Evolutionary conservation across 345 rosid genomes (phyloP).

Genomic region (Rhizophora mangle): DNA sequence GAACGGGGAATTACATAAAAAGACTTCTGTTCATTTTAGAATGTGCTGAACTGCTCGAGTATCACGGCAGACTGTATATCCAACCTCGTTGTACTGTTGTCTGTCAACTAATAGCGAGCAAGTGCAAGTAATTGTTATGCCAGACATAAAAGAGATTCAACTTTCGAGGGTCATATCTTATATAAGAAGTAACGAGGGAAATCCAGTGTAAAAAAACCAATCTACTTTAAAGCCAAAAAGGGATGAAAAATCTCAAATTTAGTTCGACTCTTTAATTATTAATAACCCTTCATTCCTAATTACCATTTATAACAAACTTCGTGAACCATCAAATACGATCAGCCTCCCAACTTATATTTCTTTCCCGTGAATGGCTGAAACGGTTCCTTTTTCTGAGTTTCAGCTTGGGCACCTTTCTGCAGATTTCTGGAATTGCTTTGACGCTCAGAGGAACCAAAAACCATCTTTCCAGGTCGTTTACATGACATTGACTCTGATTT

Average conservation of each 20-base stretch:
- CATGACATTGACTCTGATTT: neutral
- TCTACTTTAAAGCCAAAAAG: too few species aligned
- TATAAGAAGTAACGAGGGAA: too few species aligned
- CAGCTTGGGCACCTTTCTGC: neutral
- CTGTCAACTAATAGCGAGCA: too few species aligned
- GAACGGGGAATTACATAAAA: too few species aligned
- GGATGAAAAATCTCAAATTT: neutral
- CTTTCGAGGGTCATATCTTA: too few species aligned
- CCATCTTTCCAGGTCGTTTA: neutral
- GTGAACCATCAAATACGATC: neutral
- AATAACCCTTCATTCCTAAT: neutral
- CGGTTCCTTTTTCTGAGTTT: slow-evolving; percentile 1
- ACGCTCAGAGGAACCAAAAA: neutral
- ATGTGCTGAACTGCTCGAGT: too few species aligned
- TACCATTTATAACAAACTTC: neutral
- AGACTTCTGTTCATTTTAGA: too few species aligned
- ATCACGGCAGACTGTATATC: too few species aligned
- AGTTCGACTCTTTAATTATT: neutral
- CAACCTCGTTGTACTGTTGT: too few species aligned
- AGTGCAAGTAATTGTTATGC: too few species aligned
- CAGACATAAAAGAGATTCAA: too few species aligned
- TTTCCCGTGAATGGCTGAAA: slow-evolving; percentile 23
- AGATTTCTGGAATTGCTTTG: neutral
- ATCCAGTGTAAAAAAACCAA: too few species aligned
- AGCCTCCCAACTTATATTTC: slow-evolving; percentile 6